Evolutionary conservation across 1,139 yeast genomes (phyloP).

Genomic region (Nakaseomyces delphensis): DNA sequence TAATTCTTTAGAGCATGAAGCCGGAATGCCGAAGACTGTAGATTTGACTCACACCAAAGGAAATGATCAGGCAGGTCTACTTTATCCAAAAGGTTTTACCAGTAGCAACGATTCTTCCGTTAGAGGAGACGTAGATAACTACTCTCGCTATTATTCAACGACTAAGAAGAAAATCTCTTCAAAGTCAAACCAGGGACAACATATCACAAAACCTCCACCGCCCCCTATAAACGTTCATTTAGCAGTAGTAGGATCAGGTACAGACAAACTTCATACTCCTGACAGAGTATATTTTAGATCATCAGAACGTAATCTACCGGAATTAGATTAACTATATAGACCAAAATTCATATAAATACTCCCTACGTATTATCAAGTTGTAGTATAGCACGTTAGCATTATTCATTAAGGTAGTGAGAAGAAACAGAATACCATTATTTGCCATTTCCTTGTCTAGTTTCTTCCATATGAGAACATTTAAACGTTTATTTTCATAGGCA

Average conservation of each 20-base stretch:
- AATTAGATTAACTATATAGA: slow-evolving; percentile 9
- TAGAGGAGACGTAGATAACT: not conserved
- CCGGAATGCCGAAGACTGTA: not conserved
- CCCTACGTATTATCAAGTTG: too few relatives aligned
- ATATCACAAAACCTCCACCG: slow-evolving; percentile 3
- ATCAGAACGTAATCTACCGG: not conserved
- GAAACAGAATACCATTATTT: too few relatives aligned
- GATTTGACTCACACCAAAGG: not conserved
- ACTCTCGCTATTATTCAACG: not conserved
- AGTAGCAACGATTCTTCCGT: not conserved
- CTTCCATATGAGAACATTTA: too few relatives aligned
- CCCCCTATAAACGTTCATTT: slow-evolving; percentile 4
- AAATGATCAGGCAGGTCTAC: not conserved
- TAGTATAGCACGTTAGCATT: too few relatives aligned
- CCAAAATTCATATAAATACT: slow-evolving; percentile 15
- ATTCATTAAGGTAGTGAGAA: too few relatives aligned
- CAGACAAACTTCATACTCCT: slow-evolving; percentile 15
- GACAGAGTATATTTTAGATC: slow-evolving; percentile 14
- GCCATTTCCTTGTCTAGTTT: too few relatives aligned
- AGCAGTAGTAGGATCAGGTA: not conserved
- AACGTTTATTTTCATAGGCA: not conserved
- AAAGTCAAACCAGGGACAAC: not conserved
- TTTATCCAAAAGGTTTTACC: slow-evolving; percentile 4
- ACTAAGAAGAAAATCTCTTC: not conserved
- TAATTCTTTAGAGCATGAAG: not conserved